Base-by-base conservation (phyloP, 208 protist species). In the Leptomonas pyrrhocoris region DNA sequence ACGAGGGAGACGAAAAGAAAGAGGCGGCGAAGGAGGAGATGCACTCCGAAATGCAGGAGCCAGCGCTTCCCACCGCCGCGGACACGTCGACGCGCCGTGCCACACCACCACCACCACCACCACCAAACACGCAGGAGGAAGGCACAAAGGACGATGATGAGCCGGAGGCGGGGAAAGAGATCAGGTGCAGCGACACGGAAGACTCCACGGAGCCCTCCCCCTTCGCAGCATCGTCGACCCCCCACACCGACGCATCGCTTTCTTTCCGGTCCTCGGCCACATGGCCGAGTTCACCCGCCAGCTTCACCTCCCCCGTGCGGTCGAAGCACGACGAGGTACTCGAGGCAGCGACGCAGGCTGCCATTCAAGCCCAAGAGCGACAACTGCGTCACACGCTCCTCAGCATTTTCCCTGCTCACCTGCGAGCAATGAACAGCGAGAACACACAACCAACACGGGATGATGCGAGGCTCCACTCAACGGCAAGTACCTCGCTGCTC, bases 311-410 rank as follows among this genome's bases (percentile, higher is more conserved):
- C 19, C 11, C 51, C 27, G 4, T 27, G 5, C 23, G 28, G 3
- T 7, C 28, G 64, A 49, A 46, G 28, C 28, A 28, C 40, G 68
- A 69, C 40, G 53, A 46, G 6, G 63, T 8, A 27, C 1, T 43
- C n/a, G 59, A 66, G 45, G 40, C 31, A 1, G 42, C 19, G 11
- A 67, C 45, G 16, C 50, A 55, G 42, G 51, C 28, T 6, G 65
- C 58, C 34, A 61, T 79, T 8, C 36, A 62, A 11, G 49, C 60
- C 7, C 75, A 80, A 38, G 62, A 63, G 46, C 75, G 49, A 2
- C 75, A 74, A 34, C 69, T 80, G 49, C 69, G 68, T 4, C 63
- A 62, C 63, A 80, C 75, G 15, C 28, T 80, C 28, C 63, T 80
- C 27, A 76, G 62, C 43, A 58, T 68, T 54, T 80, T 80, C 28